phyloP scores from a whole-genome alignment of 257 asterid genomes.

The Echites panduratus region DNA sequence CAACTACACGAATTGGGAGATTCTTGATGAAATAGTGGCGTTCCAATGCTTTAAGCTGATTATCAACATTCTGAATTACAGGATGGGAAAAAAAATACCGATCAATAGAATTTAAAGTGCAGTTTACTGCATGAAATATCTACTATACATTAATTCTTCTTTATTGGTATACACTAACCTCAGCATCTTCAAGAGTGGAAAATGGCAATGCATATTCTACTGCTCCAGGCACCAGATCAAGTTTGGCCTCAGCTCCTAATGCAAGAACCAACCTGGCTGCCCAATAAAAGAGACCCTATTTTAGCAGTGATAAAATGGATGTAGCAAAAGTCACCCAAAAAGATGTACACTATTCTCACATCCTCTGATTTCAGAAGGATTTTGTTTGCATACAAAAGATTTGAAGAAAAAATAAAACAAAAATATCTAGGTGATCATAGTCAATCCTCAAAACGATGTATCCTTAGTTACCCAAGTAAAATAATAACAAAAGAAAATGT shows the following conservation, averaged over 20 bases:
- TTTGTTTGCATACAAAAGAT: neutral
- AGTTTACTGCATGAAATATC: slow-evolving; percentile 6
- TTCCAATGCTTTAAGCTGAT: slow-evolving; percentile 63
- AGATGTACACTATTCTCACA: neutral
- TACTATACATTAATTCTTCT: neutral
- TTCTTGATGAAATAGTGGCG: slow-evolving; percentile 64
- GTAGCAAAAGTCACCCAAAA: neutral
- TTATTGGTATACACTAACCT: slow-evolving; percentile 42
- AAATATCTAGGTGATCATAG: neutral
- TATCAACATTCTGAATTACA: slow-evolving; percentile 63
- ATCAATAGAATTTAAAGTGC: slow-evolving; percentile 13
- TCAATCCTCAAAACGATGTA: neutral
- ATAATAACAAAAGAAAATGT: neutral
- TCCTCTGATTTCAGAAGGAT: neutral
- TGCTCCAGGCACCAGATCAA: slow-evolving; percentile 89
- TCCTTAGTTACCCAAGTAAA: neutral
- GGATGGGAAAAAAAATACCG: slow-evolving; percentile 10
- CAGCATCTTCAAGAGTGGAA: slow-evolving; percentile 93
- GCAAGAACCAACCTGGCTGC: slow-evolving; percentile 99
- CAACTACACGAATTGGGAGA: slow-evolving; percentile 62
- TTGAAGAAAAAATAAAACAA: neutral
- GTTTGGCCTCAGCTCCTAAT: slow-evolving; percentile 84
- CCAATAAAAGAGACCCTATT: slow-evolving; percentile 31
- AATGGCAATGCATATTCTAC: slow-evolving; percentile 79
- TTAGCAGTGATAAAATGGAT: slow-evolving; percentile 24